phyloP scores from a whole-genome alignment of 108 stramenopile species.

The Nitzschia sp. region DNA sequence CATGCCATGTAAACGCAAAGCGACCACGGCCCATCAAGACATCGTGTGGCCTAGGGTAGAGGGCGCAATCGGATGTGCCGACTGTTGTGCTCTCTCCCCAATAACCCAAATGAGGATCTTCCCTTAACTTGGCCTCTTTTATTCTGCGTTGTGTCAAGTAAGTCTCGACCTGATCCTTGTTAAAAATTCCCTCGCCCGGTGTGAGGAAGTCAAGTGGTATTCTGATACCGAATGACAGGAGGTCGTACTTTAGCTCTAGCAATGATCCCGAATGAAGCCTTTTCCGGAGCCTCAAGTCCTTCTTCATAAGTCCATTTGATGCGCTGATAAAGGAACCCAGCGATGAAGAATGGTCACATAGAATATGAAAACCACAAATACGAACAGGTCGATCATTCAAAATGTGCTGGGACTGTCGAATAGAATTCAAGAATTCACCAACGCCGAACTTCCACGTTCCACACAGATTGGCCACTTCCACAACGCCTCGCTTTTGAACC shows the following conservation, averaged over 20 bases:
- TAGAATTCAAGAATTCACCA: not conserved
- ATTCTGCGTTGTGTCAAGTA: not conserved
- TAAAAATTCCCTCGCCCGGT: not conserved
- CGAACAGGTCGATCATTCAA: not conserved
- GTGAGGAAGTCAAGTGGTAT: not conserved
- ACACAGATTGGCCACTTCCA: not conserved
- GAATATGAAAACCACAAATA: not conserved
- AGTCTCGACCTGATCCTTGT: not conserved
- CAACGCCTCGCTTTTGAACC: conserved; percentile 3
- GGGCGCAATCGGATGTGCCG: not conserved
- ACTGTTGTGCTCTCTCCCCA: not conserved
- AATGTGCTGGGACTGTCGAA: not conserved
- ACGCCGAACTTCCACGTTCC: not conserved
- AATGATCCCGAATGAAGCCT: conserved; percentile 1
- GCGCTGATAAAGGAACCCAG: not conserved
- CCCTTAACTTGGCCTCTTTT: not conserved
- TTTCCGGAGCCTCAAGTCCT: not conserved
- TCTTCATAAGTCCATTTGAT: not conserved
- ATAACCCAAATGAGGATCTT: too few species aligned
- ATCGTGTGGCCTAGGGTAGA: not conserved
- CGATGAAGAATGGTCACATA: not conserved
- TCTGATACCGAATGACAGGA: conserved; percentile 5
- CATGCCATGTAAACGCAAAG: not conserved
- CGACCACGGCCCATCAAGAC: conserved; percentile 14
- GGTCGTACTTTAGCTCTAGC: conserved; percentile 1